Base-by-base conservation (phyloP, 225 moss, liverwort and hornwort genomes). In the Marchantia paleacea region DNA sequence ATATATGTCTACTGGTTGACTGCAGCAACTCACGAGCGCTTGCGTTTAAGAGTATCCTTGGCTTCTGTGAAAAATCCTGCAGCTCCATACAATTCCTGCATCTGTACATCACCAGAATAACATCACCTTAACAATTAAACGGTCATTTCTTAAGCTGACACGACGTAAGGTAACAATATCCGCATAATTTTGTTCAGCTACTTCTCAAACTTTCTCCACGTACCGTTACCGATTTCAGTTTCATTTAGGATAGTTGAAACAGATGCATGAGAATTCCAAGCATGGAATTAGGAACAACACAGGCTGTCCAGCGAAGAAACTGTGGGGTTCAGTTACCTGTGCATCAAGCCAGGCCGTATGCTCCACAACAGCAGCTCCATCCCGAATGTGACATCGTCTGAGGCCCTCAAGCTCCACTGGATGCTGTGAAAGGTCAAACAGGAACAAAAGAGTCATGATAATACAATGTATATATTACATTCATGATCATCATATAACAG, bases 61-160 rank as follows among this genome's bases (percentile, higher is more conserved):
- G 85, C 89, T 86, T 93, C 93, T 81, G 93, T 90, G 82, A 92
- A 94, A 75, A 88, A 94, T 75, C 93, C 93, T 19, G 89, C 90
- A 55, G 92, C 93, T 77, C 93, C 93, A 85, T 94, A 94, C 57
- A 94, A 82, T 73, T 94, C 93, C 82, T 94, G 92, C 90, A 94
- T 92, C 93, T 94, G 89, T 62, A 8, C 16, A 61, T 31, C 39
- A 60, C 20, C 20, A 47, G 19, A 57, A 0, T 54, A 75, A 77
- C 20, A n/a, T 4, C 47, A 61, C 10, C 31, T 13, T 9, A 28
- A 57, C 16, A 18, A 14, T 28, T 55, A 55, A 75, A 4, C 58
- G 16, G 5, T 16, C 0, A 20, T 5, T 5, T 58, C 15, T 19
- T 8, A 28, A 30, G 48, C 22, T 10, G 19, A 10, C 6, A 16